Evolutionary conservation across 768 basidiomycete genomes (phyloP).

Genomic region (Harrya chromipes): DNA sequence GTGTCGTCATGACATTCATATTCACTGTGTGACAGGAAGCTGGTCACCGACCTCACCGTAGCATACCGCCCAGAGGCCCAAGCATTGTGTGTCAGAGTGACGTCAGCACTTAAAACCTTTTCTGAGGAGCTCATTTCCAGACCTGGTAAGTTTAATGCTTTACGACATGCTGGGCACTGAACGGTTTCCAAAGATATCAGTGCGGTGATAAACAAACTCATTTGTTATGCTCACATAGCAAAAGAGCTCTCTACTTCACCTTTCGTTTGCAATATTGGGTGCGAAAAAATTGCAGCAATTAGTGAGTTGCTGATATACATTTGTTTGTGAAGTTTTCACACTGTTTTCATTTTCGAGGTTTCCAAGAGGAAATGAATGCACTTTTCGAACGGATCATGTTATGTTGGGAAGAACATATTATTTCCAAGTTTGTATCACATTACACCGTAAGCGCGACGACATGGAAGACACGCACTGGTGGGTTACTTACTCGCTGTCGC

Average conservation of each 20-base stretch:
- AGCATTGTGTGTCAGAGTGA: constrained; percentile 40
- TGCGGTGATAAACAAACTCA: constrained; percentile 30
- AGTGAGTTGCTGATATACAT: constrained; percentile 30
- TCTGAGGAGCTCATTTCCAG: constrained; percentile 29
- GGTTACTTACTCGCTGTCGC: constrained; percentile 2
- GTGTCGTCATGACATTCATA: neutral
- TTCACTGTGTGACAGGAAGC: constrained; percentile 31
- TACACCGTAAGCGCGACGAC: constrained; percentile 14
- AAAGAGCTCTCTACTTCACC: constrained; percentile 44
- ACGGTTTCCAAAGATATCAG: constrained; percentile 4
- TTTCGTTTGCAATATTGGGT: constrained; percentile 46
- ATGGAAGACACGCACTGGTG: constrained; percentile 11
- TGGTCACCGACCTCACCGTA: constrained; percentile 41
- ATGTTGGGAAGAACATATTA: constrained; percentile 51
- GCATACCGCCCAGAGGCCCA: constrained; percentile 53
- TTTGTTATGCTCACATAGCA: constrained; percentile 50
- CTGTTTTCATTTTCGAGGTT: constrained; percentile 40
- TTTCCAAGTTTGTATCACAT: constrained; percentile 26
- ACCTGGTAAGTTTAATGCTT: constrained; percentile 33
- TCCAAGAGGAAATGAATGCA: constrained; percentile 39
- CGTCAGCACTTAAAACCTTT: constrained; percentile 39
- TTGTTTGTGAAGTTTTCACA: constrained; percentile 4
- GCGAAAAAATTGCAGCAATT: constrained; percentile 32
- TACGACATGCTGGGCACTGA: constrained; percentile 1
- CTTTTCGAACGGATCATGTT: constrained; percentile 47